Evolutionary conservation across 805 yeast species (phyloP).

Genomic region (Torulaspora quercuum): DNA sequence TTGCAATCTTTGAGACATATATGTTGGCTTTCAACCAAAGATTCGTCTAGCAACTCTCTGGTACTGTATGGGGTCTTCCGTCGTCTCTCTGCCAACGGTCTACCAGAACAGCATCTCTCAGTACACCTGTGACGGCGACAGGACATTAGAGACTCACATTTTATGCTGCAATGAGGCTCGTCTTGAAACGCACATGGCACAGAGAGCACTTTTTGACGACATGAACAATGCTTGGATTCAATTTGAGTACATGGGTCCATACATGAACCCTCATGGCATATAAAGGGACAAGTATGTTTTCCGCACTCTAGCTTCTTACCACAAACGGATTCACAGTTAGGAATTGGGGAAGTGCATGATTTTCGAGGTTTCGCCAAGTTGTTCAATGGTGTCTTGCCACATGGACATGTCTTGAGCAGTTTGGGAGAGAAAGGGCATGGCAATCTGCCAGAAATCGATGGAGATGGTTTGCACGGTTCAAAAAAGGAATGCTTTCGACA

Average conservation of each 20-base stretch:
- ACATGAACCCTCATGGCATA: slow-evolving; percentile 78
- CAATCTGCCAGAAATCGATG: slow-evolving; percentile 25
- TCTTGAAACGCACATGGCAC: slow-evolving; percentile 63
- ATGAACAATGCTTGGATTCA: slow-evolving; percentile 55
- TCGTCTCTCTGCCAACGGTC: slow-evolving; percentile 50
- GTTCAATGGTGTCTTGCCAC: slow-evolving; percentile 61
- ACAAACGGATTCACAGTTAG: slow-evolving; percentile 67
- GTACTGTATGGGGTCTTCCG: slow-evolving; percentile 43
- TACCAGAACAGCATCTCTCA: slow-evolving; percentile 65
- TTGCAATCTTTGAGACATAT: slow-evolving; percentile 68
- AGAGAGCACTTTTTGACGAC: slow-evolving; percentile 53
- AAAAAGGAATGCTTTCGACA: slow-evolving; percentile 68
- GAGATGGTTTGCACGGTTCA: slow-evolving; percentile 37
- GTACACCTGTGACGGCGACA: slow-evolving; percentile 80
- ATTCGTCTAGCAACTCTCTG: slow-evolving; percentile 43
- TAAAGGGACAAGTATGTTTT: slow-evolving; percentile 58
- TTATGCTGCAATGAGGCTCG: slow-evolving; percentile 61
- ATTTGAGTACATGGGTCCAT: slow-evolving; percentile 57
- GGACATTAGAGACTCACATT: slow-evolving; percentile 69
- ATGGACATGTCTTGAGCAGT: slow-evolving; percentile 62
- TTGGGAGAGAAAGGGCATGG: slow-evolving; percentile 65
- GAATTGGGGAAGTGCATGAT: slow-evolving; percentile 72
- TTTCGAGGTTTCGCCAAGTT: slow-evolving; percentile 43
- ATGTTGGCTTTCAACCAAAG: slow-evolving; percentile 70
- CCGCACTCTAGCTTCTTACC: slow-evolving; percentile 68